Base-by-base conservation (phyloP, 202 grass and related monocot genomes). In the Brachypodium distachyon region DNA sequence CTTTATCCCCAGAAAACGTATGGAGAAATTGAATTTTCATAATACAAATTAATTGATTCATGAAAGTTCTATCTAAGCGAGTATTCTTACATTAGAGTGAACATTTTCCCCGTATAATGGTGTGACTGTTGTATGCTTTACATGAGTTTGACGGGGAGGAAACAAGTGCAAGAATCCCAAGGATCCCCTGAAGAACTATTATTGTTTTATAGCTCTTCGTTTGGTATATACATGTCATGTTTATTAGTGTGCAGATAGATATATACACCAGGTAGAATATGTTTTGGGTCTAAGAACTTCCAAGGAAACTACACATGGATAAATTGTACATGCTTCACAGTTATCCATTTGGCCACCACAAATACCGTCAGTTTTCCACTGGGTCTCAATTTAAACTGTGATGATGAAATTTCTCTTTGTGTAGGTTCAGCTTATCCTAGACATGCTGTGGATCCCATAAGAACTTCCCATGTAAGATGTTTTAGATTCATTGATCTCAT, bases 371-470 rank as follows among this genome's bases (percentile, higher is more conserved):
- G 60, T 59, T 63, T 65, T 41, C 4, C 12, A 43, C 10, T 79
- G 44, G 16, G 46, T 71, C 62, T 71, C 27, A 38, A 61, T 71
- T 67, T n/a, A 42, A 11, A 51, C n/a, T 38, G 38, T 11, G 33
- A 61, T 70, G 46, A 79, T 70, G 42, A 52, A 69, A 70, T 87
- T 66, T 77, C 34, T 55, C 55, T 67, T 68, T 79, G 54, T 85
- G 56, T 74, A 93, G 91, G 74, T 81, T 61, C 70, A 88, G 84
- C 70, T 77, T 78, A 87, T 77, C 82, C 73, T 87, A 81, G 44
- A 63, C 84, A 81, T 80, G 70, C 34, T 68, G 80, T 74, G 51
- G 84, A 81, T 72, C 65, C 75, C 49, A 32, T 72, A 73, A 84
- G 79, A 83, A 77, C 82, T 39, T 21, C 79, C 70, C 61, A 72